phyloP scores from a whole-genome alignment of 2,329 filamentous ascomycete genomes.

The Oidium heveae region DNA sequence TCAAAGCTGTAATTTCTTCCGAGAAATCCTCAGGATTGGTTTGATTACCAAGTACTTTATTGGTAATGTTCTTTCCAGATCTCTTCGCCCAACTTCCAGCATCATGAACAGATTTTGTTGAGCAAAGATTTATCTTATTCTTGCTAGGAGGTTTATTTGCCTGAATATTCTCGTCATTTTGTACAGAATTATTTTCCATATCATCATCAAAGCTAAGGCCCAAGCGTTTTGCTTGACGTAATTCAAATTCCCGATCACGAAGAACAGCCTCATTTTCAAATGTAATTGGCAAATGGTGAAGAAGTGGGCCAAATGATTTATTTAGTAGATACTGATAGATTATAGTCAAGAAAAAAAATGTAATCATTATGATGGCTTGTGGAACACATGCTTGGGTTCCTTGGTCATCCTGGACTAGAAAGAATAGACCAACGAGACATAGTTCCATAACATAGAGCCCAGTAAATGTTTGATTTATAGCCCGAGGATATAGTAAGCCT shows the following conservation, averaged over 20 bases:
- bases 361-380: conserved; percentile 68
- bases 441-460: conserved; percentile 90
- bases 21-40: neutral
- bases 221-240: conserved; percentile 46
- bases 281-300: conserved; percentile 77
- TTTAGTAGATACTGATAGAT: conserved; percentile 66
- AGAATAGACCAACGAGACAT: conserved; percentile 71
- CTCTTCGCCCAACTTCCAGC: conserved; percentile 10
- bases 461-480: conserved; percentile 87
- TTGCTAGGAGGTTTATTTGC: conserved; percentile 12
- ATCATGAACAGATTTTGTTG: conserved; percentile 9
- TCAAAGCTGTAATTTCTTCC: conserved; percentile 21
- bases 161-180: conserved; percentile 14
- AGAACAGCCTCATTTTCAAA: conserved; percentile 84
- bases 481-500: conserved; percentile 70
- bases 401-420: conserved; percentile 38
- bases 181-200: conserved; percentile 11
- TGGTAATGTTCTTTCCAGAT: conserved; percentile 11
- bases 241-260: conserved; percentile 73
- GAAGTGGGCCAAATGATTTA: conserved; percentile 57
- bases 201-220: conserved; percentile 31
- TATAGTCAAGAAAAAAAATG: conserved; percentile 42
- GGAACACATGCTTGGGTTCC: conserved; percentile 33
- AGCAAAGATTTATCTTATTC: conserved; percentile 17
- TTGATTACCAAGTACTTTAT: conserved; percentile 17